These are phyloP conservation scores for Triangularia setosa DNA, from an alignment of 2,329 filamentous ascomycete species.

Conservation along the genomic window DNA sequence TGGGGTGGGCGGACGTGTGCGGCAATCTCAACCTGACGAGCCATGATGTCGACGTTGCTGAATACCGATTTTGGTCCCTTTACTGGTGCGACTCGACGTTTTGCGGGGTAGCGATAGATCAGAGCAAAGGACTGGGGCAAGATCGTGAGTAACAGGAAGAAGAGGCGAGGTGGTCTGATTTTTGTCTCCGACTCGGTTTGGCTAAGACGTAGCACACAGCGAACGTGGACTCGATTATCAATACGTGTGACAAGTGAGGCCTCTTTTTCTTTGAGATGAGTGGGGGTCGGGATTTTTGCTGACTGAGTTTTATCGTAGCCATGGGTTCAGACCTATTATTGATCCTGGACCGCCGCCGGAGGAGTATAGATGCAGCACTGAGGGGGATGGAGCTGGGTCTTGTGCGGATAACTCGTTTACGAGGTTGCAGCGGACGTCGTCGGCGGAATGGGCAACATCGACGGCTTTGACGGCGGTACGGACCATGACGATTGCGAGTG, in stretches of 20 bases:
- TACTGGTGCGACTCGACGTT: conserved; percentile 51
- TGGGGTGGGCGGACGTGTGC: conserved; percentile 34
- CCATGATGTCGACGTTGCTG: conserved; percentile 13
- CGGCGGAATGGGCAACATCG: neutral
- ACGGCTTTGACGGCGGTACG: neutral
- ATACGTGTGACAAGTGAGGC: conserved; percentile 47
- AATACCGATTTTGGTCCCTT: conserved; percentile 39
- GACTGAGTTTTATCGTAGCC: conserved; percentile 25
- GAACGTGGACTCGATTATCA: conserved; percentile 49
- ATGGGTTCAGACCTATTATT: conserved; percentile 29
- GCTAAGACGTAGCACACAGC: conserved; percentile 35
- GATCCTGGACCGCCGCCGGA: conserved; percentile 37
- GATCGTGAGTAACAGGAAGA: conserved; percentile 41
- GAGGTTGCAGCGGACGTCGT: neutral
- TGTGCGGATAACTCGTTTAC: neutral
- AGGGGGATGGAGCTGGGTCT: neutral
- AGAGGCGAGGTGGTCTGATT: neutral
- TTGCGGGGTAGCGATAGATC: conserved; percentile 44
- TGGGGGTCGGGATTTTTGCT: conserved; percentile 5
- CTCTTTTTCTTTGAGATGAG: neutral
- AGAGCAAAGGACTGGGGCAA: conserved; percentile 29
- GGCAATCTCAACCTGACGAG: conserved; percentile 25
- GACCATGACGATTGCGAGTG: neutral
- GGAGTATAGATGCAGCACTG: conserved; percentile 28
- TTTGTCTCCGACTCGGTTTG: conserved; percentile 18